Evolutionary conservation across 257 asterid genomes (phyloP), one percentile per base, ranked within the genome.

Genomic region (Striga asiatica): DNA sequence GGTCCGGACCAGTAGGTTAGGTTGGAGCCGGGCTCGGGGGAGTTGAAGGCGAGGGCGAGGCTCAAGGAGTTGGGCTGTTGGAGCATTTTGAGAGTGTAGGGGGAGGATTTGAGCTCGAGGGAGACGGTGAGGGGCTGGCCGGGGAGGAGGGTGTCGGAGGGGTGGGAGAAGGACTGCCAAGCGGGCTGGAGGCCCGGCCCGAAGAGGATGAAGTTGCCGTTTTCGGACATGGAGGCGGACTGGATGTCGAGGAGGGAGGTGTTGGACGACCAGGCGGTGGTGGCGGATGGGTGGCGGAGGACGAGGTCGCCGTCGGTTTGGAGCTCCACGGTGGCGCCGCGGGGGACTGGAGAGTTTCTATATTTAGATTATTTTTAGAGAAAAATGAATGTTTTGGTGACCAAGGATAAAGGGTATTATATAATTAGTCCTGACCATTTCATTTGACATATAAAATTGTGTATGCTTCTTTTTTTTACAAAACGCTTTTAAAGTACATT

Each of bases 111-210:
- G 38, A 89, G 81, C 73, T 85, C 83, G 0, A 61, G 66, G 21
- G 79, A 65, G 20, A 46, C 93, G 0, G 81, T 76, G 65, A 89
- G 50, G 7, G 88, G 70, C 49, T 85, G 97, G 5, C 97, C 97
- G 0, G 95, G 97, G 6, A 89, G 43, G 54, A 85, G 83, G 2
- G 97, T 83, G 56, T 89, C 97, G 2, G 95, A 89, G 38, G 97
- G 97, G 49, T 79, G 78, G 0, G 80, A 66, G 28, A 89, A 89
- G 76, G 93, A 85, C 56, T 89, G 84, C 95, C 97, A 89, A 3
- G 53, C 72, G 20, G 80, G 31, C 11, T 46, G 50, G 23, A 52
- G 71, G 42, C 73, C 59, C 4, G 65, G 39, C 35, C 76, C 65
- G 69, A 69, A 76, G 23, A 89, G 81, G 29, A 89, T 53, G 72